Percentiles rank a stretch among this genome's conserved stretches.
Evolutionary conservation across 371 early-diverging fungal species (phyloP).

Genomic region (Mortierella sp.): DNA sequence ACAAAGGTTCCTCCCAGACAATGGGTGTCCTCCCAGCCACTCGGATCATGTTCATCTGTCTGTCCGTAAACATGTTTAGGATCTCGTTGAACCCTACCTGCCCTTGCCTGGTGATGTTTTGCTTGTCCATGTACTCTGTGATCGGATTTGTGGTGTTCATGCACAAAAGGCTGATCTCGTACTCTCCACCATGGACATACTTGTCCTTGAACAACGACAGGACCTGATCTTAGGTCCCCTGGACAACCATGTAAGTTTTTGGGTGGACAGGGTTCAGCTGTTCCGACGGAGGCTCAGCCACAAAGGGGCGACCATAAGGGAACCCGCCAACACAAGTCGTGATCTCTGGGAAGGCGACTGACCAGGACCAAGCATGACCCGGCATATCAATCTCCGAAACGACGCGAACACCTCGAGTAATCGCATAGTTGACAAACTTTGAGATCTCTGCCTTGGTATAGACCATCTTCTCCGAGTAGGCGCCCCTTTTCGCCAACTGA

Average conservation of each 20-base stretch:
- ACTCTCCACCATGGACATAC: constrained; percentile 76
- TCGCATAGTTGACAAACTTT: constrained; percentile 70
- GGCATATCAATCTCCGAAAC: constrained; percentile 86
- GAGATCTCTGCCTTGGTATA: constrained; percentile 73
- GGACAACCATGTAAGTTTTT: constrained; percentile 67
- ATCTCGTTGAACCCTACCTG: constrained; percentile 25
- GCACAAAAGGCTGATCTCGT: constrained; percentile 79
- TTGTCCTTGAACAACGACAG: constrained; percentile 71
- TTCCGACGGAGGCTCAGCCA: constrained; percentile 79
- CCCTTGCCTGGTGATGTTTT: constrained; percentile 3
- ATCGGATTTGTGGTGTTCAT: constrained; percentile 59
- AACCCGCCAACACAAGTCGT: constrained; percentile 63
- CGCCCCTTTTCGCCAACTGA: constrained; percentile 71
- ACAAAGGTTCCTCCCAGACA: constrained; percentile 57
- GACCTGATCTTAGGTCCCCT: constrained; percentile 70
- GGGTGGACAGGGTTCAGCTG: constrained; percentile 75
- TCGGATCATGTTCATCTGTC: constrained; percentile 29
- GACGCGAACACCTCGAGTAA: constrained; percentile 77
- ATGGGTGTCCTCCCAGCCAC: constrained; percentile 15
- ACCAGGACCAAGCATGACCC: constrained; percentile 64
- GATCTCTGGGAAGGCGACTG: constrained; percentile 62
- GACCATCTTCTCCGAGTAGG: constrained; percentile 62
- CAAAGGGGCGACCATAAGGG: constrained; percentile 66
- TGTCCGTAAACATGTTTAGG: constrained; percentile 22
- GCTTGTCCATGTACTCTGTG: constrained; percentile 25